phyloP scores from a whole-genome alignment of 495 filamentous ascomycete species.

The Xylaria longipes region DNA sequence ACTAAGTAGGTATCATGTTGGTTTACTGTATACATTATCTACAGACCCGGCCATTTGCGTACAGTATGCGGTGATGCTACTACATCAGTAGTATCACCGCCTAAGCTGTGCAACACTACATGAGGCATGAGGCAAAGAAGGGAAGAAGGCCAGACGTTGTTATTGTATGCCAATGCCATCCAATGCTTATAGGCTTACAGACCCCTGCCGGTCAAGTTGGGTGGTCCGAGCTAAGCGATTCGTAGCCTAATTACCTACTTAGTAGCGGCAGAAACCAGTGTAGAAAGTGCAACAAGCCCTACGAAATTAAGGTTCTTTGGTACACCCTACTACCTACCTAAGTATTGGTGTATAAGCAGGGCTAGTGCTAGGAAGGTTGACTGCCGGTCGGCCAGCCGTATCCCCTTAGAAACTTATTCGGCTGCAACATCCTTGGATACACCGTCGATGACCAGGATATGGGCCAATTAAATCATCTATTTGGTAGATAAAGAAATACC shows the following conservation, averaged over 20 bases:
- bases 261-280: neutral
- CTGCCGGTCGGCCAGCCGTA: no score
- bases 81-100: neutral
- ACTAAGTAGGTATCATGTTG: neutral
- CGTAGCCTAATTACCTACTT: neutral
- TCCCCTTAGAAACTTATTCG: no score
- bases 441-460: no score
- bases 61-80: neutral
- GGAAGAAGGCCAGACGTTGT: neutral
- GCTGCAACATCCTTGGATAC: no score
- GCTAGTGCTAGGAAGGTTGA: neutral
- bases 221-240: neutral
- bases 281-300: neutral
- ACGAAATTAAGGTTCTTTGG: neutral
- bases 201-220: neutral
- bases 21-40: neutral
- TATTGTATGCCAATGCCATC: neutral
- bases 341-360: neutral
- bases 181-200: neutral
- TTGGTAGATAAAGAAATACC: no score
- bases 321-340: neutral
- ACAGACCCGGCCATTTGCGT: neutral
- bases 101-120: neutral
- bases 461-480: no score
- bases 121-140: neutral